Evolutionary conservation across 768 basidiomycete genomes (phyloP).

Genomic region (Mycena polygramma): DNA sequence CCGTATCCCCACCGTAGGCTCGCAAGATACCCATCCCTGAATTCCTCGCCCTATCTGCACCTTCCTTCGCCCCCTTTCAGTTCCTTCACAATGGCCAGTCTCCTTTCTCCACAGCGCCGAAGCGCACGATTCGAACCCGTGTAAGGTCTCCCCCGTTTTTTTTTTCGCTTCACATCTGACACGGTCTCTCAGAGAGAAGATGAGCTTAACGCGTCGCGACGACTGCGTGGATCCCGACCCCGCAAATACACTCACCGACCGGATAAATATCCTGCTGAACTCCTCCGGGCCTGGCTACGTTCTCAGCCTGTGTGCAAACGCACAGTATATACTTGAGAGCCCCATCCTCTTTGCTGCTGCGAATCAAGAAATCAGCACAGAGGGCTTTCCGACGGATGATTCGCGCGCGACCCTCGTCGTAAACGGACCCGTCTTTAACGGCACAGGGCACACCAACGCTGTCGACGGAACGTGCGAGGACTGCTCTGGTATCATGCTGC

Average conservation of each 20-base stretch:
- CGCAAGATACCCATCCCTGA: background rate
- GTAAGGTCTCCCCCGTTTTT: background rate
- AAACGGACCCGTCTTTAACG: constrained; percentile 71
- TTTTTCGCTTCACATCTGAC: background rate
- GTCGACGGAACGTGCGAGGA: constrained; percentile 73
- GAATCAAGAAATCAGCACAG: constrained; percentile 86
- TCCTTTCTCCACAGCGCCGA: background rate
- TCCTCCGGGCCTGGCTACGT: constrained; percentile 76
- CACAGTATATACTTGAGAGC: constrained; percentile 72
- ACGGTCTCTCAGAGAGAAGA: background rate
- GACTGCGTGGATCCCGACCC: constrained; percentile 64
- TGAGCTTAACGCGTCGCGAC: constrained; percentile 14
- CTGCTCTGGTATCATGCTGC: constrained; percentile 72
- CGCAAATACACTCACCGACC: constrained; percentile 70
- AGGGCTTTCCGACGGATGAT: constrained; percentile 78
- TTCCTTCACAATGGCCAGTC: background rate
- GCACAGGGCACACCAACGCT: constrained; percentile 79
- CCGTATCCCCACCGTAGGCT: background rate
- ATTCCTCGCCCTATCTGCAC: background rate
- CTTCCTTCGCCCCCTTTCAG: background rate
- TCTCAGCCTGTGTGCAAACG: constrained; percentile 74
- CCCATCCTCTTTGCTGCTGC: constrained; percentile 76
- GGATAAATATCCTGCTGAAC: constrained; percentile 74
- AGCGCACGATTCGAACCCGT: background rate
- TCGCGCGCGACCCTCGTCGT: constrained; percentile 80